Base-by-base conservation (phyloP, 495 filamentous ascomycete genomes). In the Lasiosphaeris hirsuta region DNA sequence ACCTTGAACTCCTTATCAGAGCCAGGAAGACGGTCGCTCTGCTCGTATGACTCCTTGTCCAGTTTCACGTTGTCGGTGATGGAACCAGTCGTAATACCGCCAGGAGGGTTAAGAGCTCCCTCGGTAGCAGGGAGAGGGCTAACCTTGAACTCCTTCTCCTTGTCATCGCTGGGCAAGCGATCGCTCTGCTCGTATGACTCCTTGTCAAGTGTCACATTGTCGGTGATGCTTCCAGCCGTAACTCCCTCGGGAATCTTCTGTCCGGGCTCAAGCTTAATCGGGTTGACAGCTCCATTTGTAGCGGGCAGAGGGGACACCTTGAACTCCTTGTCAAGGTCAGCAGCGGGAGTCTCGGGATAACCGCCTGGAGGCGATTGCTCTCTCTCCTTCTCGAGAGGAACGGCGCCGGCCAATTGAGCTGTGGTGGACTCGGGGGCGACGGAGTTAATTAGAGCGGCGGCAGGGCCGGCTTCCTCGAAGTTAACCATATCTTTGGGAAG, bases 41-140 rank as follows among this genome's bases (percentile, higher is more conserved):
- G 85, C 64, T 96, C 86, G 68, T 96, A 96, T 0, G 87, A 91
- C 61, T 83, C 88, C 68, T 89, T 80, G 67, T 96, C 92, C 13
- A 89, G 81, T 54, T 82, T 88, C 50, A 89, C 89, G 50, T 79
- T 77, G 57, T 74, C 81, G 37, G 79, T 70, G 59, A 82, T 68
- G 33, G 78, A 79, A 60, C 84, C 80, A 30, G 74, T 66, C 34
- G 76, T 80, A 36, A 90, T 55, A 8, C 65, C 68, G 57, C 40
- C 49, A 15, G 49, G 49, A 1, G 92, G 92, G 62, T 97, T 97
- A 42, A 89, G 82, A 41, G 80, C 78, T 47, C 89, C 90, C 34
- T 77, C 81, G 18, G 90, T 85, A 33, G 92, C 91, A 6, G 92
- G 92, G 36, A 92, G 75, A 9, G 87, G 87, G 59, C 88, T 84